Conservation (phyloP, 1,284 basidiomycete species). For the Stygiomarasmius scandens region DNA sequence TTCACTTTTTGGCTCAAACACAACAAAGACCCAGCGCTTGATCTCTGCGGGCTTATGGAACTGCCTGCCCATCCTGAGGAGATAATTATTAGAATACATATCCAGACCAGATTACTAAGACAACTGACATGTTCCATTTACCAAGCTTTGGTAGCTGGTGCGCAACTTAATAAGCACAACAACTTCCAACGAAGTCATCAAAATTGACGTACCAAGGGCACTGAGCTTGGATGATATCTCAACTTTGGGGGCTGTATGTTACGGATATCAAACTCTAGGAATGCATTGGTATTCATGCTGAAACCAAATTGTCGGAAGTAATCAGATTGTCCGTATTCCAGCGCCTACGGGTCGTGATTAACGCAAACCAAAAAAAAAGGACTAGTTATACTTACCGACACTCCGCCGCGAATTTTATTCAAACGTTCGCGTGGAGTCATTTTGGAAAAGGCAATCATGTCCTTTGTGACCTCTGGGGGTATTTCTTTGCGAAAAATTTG, state of each 20-base stretch:
- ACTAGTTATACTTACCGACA: slow-evolving; percentile 43
- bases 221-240: slow-evolving; percentile 1
- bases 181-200: not conserved
- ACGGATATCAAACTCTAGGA: slow-evolving; percentile 6
- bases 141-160: slow-evolving; percentile 3
- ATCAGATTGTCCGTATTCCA: slow-evolving; percentile 17
- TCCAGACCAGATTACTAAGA: not conserved
- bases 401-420: slow-evolving; percentile 45
- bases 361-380: too few species aligned
- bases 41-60: slow-evolving; percentile 9
- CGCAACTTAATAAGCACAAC: too few species aligned
- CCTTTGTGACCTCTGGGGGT: slow-evolving; percentile 54
- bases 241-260: slow-evolving; percentile 11
- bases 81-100: not conserved
- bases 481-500: slow-evolving; percentile 66
- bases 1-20: slow-evolving; percentile 1
- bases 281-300: not conserved
- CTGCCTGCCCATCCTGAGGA: slow-evolving; percentile 9
- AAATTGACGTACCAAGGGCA: too few species aligned
- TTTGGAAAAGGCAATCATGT: slow-evolving; percentile 58
- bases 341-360: not conserved
- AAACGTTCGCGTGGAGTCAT: slow-evolving; percentile 52
- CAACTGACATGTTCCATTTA: slow-evolving; percentile 11
- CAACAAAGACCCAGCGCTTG: slow-evolving; percentile 12
- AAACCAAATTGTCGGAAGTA: slow-evolving; percentile 18